Evolutionary conservation across 345 rosid species (phyloP), one percentile per base, ranked within the genome.

Genomic region (Salix exigua): DNA sequence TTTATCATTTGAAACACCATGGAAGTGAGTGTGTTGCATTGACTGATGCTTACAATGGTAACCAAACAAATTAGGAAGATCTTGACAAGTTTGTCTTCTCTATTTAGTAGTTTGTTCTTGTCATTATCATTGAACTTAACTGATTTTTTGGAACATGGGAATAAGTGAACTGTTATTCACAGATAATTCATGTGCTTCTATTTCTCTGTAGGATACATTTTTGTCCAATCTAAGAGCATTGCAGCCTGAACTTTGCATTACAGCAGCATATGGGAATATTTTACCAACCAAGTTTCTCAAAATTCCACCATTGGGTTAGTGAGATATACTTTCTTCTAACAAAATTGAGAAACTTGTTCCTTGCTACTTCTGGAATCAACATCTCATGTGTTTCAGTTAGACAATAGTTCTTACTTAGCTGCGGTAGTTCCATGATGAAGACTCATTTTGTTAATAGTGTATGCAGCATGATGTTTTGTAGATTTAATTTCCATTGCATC

Each of bases 201-300:
- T 62, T 53, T 37, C 8, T 21, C 23, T 75, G 86, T 81, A 96
- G 99, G 97, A 89, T 61, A 37, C 82, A 3, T 93, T 93, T 81
- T 85, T 96, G 76, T 83, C 87, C 72, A 78, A 62, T 86, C 83
- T 93, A 79, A 87, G 83, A 83, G 92, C 85, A 63, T 86, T 93
- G 91, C 93, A 85, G 81, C 97, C 99, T 44, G 92, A 93, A 77
- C 91, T 96, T 83, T 96, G 98, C 82, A 71, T 93, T 68, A 93
- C 96, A n/a, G 95, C 97, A 40, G 98, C 99, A 46, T 93, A 96
- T 85, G 99, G 98, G 73, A 96, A 93, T 78, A 93, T 96, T 46
- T 86, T 96, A 80, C 98, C 97, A 5, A 85, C 86, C 66, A 91
- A 89, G 84, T 96, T 96, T 80, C 96, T 96, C 74, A 88, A 86